phyloP scores from a whole-genome alignment of 257 asterid species.

The Primulina tabacum region DNA sequence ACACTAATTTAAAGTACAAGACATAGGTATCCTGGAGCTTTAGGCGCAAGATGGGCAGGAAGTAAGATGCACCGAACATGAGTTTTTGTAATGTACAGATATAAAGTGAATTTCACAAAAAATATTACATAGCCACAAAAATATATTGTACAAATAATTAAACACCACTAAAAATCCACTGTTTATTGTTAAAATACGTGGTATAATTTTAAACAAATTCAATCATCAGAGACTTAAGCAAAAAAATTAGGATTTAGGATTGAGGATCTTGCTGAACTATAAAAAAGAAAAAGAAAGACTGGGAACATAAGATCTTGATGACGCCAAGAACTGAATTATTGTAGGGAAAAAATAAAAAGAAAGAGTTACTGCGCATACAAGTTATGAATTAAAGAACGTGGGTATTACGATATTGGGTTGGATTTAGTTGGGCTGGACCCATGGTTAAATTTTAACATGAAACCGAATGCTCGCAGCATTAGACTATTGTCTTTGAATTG shows the following conservation, averaged over 20 bases:
- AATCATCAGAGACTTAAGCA: background rate
- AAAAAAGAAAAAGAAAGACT: background rate
- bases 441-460: background rate
- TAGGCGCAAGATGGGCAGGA: no score
- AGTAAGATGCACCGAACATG: no score
- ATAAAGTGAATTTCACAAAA: background rate
- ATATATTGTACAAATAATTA: no score
- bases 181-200: background rate
- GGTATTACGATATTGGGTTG: background rate
- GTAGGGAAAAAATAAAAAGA: no score
- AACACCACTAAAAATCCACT: no score
- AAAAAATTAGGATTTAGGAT: no score
- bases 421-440: background rate
- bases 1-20: no score
- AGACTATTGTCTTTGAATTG: background rate
- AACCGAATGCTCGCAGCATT: background rate
- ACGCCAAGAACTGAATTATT: background rate
- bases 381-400: no score
- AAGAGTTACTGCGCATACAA: no score
- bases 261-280: no score
- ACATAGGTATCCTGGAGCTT: no score
- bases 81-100: background rate
- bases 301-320: background rate
- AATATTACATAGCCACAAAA: background rate
- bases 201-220: background rate